These are phyloP conservation scores for Cocos nucifera DNA, from an alignment of 176 grass and related monocot genomes.

Conservation along the genomic window DNA sequence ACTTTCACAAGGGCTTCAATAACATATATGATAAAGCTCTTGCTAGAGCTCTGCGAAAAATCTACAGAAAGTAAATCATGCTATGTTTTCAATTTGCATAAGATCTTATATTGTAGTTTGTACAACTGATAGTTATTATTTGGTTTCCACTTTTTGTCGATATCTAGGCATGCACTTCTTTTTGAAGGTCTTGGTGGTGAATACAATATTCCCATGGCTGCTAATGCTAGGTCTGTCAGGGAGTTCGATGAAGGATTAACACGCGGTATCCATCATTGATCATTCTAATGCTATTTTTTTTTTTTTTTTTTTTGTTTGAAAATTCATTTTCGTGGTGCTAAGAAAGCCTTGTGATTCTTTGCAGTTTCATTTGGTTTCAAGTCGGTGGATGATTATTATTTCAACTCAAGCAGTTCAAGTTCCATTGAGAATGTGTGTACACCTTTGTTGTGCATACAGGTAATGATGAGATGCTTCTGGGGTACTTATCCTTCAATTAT, in stretches of 20 bases:
- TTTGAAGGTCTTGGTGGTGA: conserved; percentile 81
- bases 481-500: not conserved
- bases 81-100: conserved; percentile 4
- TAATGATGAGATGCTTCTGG: conserved; percentile 17
- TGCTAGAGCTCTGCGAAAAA: conserved; percentile 43
- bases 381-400: conserved; percentile 96
- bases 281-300: not conserved
- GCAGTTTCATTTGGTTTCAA: conserved; percentile 99
- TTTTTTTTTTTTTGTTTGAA: not conserved
- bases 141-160: conserved; percentile 18
- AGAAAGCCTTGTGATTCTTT: conserved; percentile 8
- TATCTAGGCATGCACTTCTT: conserved; percentile 65
- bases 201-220: conserved; percentile 73
- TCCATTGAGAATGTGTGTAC: conserved; percentile 75
- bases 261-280: conserved; percentile 31
- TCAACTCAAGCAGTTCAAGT: conserved; percentile 81
- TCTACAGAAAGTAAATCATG: conserved; percentile 69
- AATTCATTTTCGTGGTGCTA: conserved; percentile 9
- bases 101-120: conserved; percentile 15
- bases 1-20: conserved; percentile 96
- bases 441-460: conserved; percentile 98
- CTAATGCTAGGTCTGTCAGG: conserved; percentile 72
- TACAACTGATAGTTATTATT: conserved; percentile 27
- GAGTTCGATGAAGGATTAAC: conserved; percentile 97
- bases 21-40: conserved; percentile 88